phyloP scores from a whole-genome alignment of 805 yeast genomes.

The Blastobotrys terrestris region DNA sequence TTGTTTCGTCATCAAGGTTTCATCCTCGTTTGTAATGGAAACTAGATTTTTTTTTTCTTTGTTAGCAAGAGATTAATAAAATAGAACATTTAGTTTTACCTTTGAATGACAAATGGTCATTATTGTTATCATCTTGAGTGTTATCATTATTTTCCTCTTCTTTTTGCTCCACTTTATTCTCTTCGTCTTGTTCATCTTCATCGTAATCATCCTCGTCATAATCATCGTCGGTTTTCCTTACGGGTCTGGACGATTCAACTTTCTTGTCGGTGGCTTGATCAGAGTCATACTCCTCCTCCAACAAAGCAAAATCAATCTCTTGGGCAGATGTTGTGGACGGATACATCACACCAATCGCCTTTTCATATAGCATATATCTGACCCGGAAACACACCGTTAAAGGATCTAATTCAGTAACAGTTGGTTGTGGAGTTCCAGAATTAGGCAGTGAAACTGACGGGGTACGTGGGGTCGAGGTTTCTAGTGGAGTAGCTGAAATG shows the following conservation, averaged over 20 bases:
- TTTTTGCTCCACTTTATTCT: slow-evolving; percentile 28
- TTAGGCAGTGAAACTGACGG: background rate
- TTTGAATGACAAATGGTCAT: background rate
- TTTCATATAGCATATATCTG: slow-evolving; percentile 37
- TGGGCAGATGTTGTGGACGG: slow-evolving; percentile 16
- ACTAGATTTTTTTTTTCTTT: slow-evolving; percentile 16
- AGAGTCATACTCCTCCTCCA: slow-evolving; percentile 23
- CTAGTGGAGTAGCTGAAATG: background rate
- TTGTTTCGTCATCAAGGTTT: slow-evolving; percentile 13
- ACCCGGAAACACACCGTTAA: slow-evolving; percentile 33
- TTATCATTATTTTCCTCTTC: slow-evolving; percentile 9
- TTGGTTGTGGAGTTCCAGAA: slow-evolving; percentile 7
- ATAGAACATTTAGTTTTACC: slow-evolving; percentile 2
- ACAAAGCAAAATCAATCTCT: slow-evolving; percentile 21
- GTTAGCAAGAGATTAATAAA: background rate
- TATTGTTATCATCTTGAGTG: background rate
- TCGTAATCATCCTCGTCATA: slow-evolving; percentile 38
- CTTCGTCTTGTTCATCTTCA: slow-evolving; percentile 25
- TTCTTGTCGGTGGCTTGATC: slow-evolving; percentile 1
- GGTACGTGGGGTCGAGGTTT: slow-evolving; percentile 2
- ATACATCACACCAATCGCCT: slow-evolving; percentile 25
- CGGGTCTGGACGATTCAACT: slow-evolving; percentile 3
- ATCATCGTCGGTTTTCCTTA: slow-evolving; percentile 26
- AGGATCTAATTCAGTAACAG: slow-evolving; percentile 25
- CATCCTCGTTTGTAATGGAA: slow-evolving; percentile 22